Base-by-base conservation (phyloP, 371 early-diverging fungal genomes). In the Phascolomyces articulosus region DNA sequence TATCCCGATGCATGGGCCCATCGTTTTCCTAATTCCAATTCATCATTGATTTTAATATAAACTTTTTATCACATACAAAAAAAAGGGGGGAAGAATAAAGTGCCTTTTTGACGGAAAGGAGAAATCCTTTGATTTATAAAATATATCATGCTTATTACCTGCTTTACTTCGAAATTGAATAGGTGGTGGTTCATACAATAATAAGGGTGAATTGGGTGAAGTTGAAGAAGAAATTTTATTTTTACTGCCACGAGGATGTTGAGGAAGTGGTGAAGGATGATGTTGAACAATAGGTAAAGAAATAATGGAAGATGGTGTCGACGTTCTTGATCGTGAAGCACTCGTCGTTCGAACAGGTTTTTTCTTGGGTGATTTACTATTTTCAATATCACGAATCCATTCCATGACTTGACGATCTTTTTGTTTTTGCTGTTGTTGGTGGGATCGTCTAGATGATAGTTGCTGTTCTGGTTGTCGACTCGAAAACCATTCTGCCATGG, bases 321-420 rank as follows among this genome's bases (percentile, higher is more conserved):
- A 3, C 24, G 53, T 27, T 53, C 20, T 26, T 13, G 44, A 44
- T 40, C 26, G 16, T 59, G 44, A 40, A 18, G 21, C 11, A 6
- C 40, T 38, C 13, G 57, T 13, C 16, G 44, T 44, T 18, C 15
- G 7, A 40, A 21, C 21, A 21, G 57, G 40, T 16, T 56, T 56
- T 38, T 56, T 21, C 56, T 34, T 38, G 34, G 34, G 57, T 29
- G 34, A 16, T 40, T 40, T 38, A 40, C 40, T 24, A 18, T 40
- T 47, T 58, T 78, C 75, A 9, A 79, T 68, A 60, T 76, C 69
- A n/a, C 63, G 67, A 54, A 79, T 79, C 80, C 80, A 79, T 29
- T 74, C 72, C 7, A 66, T 66, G 10, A 79, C 75, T 18, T 64
- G 68, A 6, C 63, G 67, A 20, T 77, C 65, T 28, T 72, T 68